Evolutionary conservation across 192 early-diverging fungal genomes (phyloP), one percentile per base, ranked within the genome.

Genomic region (Pilaira anomala): DNA sequence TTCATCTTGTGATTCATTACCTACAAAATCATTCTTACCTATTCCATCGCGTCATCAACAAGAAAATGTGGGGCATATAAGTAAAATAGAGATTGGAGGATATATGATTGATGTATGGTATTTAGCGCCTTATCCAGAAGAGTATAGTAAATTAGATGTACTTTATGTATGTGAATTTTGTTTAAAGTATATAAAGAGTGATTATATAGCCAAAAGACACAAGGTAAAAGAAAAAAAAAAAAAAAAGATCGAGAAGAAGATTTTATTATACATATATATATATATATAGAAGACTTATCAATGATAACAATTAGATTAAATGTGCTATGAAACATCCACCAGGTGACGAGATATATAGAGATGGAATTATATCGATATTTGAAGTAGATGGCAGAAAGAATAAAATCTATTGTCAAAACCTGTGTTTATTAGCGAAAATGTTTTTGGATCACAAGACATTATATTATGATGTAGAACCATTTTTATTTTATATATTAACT

Each of bases 371-470:
- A 19, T 87, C 87, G 13, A 86, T 98, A 22, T 98, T 97, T 74
- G 97, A 98, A 69, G 93, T 98, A 3, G 97, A 98, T 64, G 97
- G 97, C 7, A 79, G 93, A 14, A 96, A 94, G 69, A 93, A 97
- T 79, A 98, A 97, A 83, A 80, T 96, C 16, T 98, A 98, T 63
- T 97, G 97, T 78, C 97, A 98, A 70, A 97, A 96, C 74, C 78
- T 98, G 26, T 98, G 97, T 62, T 81, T 98, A 12, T 71, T 98
- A 24, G 91, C 93, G 42, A 98, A 98, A 68, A 92, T 94, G 88
- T 98, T 97, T 72, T 72, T 98, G 16, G 95, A 97, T 79, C 92
- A 94, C 69, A 98, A 98, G 66, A 98, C 97, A 3, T 76, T 97
- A 19, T 98, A 95, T 69, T 98, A 97, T 68, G 97, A 98, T 61